phyloP scores from a whole-genome alignment of 2,329 filamentous ascomycete genomes.

The Ceratocystis lukuohia region DNA sequence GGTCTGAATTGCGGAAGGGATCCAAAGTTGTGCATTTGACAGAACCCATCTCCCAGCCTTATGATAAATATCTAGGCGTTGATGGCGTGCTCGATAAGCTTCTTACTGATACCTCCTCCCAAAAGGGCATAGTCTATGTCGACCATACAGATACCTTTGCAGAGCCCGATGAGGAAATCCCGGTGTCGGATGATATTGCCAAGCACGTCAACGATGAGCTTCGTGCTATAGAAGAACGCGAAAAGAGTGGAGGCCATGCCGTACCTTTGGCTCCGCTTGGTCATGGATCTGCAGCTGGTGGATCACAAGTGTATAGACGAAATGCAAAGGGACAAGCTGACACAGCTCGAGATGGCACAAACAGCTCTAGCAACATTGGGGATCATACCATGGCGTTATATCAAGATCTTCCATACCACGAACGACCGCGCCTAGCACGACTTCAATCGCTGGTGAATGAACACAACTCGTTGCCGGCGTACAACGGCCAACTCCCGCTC shows the following conservation, averaged over 20 bases:
- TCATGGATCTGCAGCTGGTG: not conserved
- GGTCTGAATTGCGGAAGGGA: slow-evolving; percentile 39
- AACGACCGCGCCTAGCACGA: slow-evolving; percentile 2
- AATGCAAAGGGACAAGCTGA: not conserved
- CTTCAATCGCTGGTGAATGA: slow-evolving; percentile 7
- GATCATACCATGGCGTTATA: not conserved
- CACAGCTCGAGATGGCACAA: not conserved
- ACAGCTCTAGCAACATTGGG: not conserved
- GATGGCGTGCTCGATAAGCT: slow-evolving; percentile 32
- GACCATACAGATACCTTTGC: slow-evolving; percentile 16
- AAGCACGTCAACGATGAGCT: slow-evolving; percentile 7
- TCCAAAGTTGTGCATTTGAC: slow-evolving; percentile 10
- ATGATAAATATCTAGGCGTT: slow-evolving; percentile 11
- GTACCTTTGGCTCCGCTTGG: not conserved
- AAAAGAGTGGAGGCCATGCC: not conserved
- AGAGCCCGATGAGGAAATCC: slow-evolving; percentile 15
- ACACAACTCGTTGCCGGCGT: slow-evolving; percentile 4
- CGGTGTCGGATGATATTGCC: slow-evolving; percentile 11
- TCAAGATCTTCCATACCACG: not conserved
- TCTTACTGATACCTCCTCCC: slow-evolving; percentile 25
- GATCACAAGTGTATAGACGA: not conserved
- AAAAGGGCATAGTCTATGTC: slow-evolving; percentile 13
- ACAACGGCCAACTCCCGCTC: slow-evolving; percentile 4
- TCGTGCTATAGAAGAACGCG: slow-evolving; percentile 7
- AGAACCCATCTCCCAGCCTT: not conserved